Evolutionary conservation across 2,329 filamentous ascomycete genomes (phyloP), one percentile per base, ranked within the genome.

Genomic region (Xylariaceae sp.): DNA sequence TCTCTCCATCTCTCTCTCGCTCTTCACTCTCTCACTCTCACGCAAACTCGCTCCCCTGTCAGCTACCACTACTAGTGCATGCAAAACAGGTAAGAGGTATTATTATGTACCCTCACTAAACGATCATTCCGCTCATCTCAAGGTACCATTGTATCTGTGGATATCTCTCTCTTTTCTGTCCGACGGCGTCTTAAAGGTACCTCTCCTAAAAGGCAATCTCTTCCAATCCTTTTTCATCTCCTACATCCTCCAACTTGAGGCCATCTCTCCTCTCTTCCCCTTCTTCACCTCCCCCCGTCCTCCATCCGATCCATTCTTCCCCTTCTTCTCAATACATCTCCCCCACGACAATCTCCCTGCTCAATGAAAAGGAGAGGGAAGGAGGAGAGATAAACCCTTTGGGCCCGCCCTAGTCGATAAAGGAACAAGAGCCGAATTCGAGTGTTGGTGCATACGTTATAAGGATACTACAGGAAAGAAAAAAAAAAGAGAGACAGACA

Each of bases 141-240:
- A 62, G 47, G 61, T 63, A 63, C 61, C 53, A 62, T 63, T 62
- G 56, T 62, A 64, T 58, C 60, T 64, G 62, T 64, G 62, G 62
- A 54, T 59, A 55, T 55, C 59, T 59, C 51, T 55, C 59, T 59
- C 51, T 57, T 9, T 13, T 54, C 55, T 55, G 52, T 53, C 58
- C 57, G 55, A 48, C 57, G 63, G 66, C 74, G 75, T 76, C 74
- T 78, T 76, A 76, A 77, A 75, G 72, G 73, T 73, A 74, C 73
- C 70, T 71, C 71, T 59, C 61, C 63, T 59, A 60, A 60, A 64
- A 71, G 69, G 73, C 71, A 74, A 71, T 81, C 76, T 80, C 76
- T 77, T 77, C 79, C 79, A 80, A 77, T 82, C 80, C 79, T 78
- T 80, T 78, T 78, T 76, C 76, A 73, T 77, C 76, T 77, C 74